A percentile compares a stretch with the other conserved stretches of the same genome.
Conservation (phyloP, 2,329 filamentous ascomycete species). For the Stemphylium lycopersici region DNA sequence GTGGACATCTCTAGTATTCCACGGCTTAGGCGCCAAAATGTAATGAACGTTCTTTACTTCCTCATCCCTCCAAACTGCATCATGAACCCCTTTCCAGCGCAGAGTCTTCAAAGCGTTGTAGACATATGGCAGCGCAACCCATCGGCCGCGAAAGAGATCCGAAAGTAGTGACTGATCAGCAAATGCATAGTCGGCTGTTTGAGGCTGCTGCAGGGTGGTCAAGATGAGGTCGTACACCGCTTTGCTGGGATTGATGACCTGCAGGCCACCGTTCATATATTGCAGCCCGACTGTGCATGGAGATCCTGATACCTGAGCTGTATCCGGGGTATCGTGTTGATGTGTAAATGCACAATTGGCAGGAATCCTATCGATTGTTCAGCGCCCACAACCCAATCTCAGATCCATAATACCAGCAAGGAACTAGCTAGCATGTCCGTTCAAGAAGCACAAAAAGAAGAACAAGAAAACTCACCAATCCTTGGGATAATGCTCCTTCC, state of each 20-base stretch:
- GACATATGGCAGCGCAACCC: slow-evolving; percentile 64
- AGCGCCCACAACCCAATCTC: neutral
- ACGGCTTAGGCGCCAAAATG: slow-evolving; percentile 49
- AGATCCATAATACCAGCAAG: neutral
- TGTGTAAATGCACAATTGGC: slow-evolving; percentile 66
- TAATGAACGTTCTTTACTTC: slow-evolving; percentile 68
- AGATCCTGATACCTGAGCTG: slow-evolving; percentile 60
- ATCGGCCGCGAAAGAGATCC: slow-evolving; percentile 62
- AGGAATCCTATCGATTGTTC: slow-evolving; percentile 49
- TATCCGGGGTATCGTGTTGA: slow-evolving; percentile 60
- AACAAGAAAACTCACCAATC: slow-evolving; percentile 62
- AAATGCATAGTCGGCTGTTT: slow-evolving; percentile 57
- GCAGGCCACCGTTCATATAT: slow-evolving; percentile 64
- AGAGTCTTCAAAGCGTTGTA: slow-evolving; percentile 68
- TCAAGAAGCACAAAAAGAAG: no score
- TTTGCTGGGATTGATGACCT: slow-evolving; percentile 63
- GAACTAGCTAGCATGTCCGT: no score
- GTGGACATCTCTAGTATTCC: neutral
- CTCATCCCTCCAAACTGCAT: slow-evolving; percentile 66
- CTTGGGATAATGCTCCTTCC: slow-evolving; percentile 76
- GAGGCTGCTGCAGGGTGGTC: slow-evolving; percentile 46
- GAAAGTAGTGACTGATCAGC: slow-evolving; percentile 64
- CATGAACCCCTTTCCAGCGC: slow-evolving; percentile 61
- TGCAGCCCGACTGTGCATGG: slow-evolving; percentile 58
- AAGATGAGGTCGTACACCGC: slow-evolving; percentile 59